Evolutionary conservation across 345 rosid genomes (phyloP).

Genomic region (Linum trigynum): DNA sequence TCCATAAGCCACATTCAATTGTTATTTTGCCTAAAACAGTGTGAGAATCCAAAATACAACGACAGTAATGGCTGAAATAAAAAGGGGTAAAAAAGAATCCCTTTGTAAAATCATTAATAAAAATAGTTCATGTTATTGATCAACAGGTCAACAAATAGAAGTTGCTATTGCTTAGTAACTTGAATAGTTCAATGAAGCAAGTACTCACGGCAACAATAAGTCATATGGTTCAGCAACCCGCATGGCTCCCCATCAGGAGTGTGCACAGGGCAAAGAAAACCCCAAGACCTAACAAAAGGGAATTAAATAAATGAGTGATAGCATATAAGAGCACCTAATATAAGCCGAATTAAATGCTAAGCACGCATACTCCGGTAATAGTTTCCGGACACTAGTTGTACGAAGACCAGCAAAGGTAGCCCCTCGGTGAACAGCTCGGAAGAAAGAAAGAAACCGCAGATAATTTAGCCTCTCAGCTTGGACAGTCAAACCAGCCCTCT

Average conservation of each 20-base stretch:
- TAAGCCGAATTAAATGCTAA: conserved; percentile 7
- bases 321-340: conserved; percentile 10
- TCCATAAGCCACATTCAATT: not conserved
- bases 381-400: conserved; percentile 89
- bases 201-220: conserved; percentile 67
- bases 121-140: not conserved
- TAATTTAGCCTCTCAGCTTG: conserved; percentile 97
- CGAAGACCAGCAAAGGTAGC: conserved; percentile 96
- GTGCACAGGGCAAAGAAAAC: conserved; percentile 96
- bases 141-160: not conserved
- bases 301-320: conserved; percentile 10
- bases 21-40: not conserved
- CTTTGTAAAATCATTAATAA: not conserved
- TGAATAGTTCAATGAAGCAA: not conserved
- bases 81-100: not conserved
- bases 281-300: conserved; percentile 67
- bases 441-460: conserved; percentile 81
- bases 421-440: conserved; percentile 92
- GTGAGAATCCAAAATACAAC: not conserved
- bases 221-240: conserved; percentile 92
- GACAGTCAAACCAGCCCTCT: conserved; percentile 95
- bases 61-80: not conserved
- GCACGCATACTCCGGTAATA: conserved; percentile 80
- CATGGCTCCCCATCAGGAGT: conserved; percentile 99
- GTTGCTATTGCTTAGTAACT: not conserved